Conservation (phyloP, 2,329 filamentous ascomycete species). For the Arthroderma uncinatum region DNA sequence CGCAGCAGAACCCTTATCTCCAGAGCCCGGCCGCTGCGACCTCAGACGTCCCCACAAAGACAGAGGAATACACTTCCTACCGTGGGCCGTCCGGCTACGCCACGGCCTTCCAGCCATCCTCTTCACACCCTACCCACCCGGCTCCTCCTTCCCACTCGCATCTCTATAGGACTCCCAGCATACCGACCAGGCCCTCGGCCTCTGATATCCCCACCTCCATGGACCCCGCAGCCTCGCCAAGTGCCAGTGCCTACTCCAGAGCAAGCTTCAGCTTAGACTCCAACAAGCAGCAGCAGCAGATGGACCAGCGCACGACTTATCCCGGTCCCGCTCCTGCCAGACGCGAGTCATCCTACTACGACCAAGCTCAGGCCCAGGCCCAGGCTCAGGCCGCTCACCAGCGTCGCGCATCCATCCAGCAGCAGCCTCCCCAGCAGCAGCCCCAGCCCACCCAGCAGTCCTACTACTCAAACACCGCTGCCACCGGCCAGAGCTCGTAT, state of each 20-base stretch:
- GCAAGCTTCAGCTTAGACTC: conserved; percentile 30
- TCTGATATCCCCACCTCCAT: conserved; percentile 31
- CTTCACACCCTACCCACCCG: too few species aligned
- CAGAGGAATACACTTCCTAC: conserved; percentile 30
- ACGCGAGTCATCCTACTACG: conserved; percentile 27
- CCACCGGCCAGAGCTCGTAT: background rate
- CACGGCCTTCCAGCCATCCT: conserved; percentile 24
- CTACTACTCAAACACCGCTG: background rate
- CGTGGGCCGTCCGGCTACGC: conserved; percentile 25
- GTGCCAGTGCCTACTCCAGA: conserved; percentile 25
- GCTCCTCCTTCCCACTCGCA: background rate
- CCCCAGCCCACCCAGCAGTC: conserved; percentile 1
- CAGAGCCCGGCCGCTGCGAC: conserved; percentile 22
- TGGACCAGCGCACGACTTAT: conserved; percentile 12
- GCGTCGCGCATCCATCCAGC: conserved; percentile 8
- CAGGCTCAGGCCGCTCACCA: conserved; percentile 20
- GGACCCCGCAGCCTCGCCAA: conserved; percentile 26
- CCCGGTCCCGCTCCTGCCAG: conserved; percentile 21
- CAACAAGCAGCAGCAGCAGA: conserved; percentile 13
- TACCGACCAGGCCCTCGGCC: conserved; percentile 29
- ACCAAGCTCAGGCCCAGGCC: conserved; percentile 20
- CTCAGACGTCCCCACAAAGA: conserved; percentile 24
- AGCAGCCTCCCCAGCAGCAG: conserved; percentile 1
- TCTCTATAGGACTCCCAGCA: conserved; percentile 31
- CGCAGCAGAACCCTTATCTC: conserved; percentile 30